These are phyloP conservation scores for Elsinoe ampelina DNA, from an alignment of 2,329 filamentous ascomycete genomes.

Conservation along the genomic window DNA sequence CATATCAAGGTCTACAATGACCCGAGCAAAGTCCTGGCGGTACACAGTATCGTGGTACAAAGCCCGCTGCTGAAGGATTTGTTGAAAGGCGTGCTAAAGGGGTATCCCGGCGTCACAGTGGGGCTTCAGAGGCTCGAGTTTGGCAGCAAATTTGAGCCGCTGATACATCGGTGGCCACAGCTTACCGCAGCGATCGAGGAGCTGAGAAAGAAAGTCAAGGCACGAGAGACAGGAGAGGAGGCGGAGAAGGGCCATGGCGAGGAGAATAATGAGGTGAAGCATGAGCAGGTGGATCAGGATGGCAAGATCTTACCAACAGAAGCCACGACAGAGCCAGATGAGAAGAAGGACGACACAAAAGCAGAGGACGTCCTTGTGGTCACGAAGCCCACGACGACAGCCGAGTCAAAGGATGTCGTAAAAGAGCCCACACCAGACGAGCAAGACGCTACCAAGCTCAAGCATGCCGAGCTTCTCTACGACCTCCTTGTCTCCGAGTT, in stretches of 20 bases:
- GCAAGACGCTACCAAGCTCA: conserved; percentile 24
- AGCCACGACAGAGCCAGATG: background rate
- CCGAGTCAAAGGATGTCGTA: background rate
- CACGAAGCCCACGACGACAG: conserved; percentile 10
- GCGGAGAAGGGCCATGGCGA: background rate
- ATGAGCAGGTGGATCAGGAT: conserved; percentile 3
- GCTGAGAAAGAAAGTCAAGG: conserved; percentile 17
- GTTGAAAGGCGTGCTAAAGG: conserved; percentile 45
- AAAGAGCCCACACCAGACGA: background rate
- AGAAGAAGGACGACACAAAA: background rate
- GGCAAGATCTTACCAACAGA: background rate
- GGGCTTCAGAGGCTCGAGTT: conserved; percentile 54
- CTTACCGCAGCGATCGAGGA: conserved; percentile 32
- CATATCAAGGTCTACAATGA: conserved; percentile 44
- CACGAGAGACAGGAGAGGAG: background rate
- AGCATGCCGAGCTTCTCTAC: conserved; percentile 33
- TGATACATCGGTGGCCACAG: conserved; percentile 55
- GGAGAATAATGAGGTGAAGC: background rate
- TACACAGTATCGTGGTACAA: conserved; percentile 56
- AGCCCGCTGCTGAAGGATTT: conserved; percentile 51
- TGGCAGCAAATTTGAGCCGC: conserved; percentile 49
- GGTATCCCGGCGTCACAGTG: conserved; percentile 52
- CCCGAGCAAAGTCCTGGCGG: conserved; percentile 50
- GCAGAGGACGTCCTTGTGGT: conserved; percentile 9
- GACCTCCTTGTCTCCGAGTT: conserved; percentile 33